Conservation (phyloP, 2,329 filamentous ascomycete genomes). For the Aureobasidium sp. region DNA sequence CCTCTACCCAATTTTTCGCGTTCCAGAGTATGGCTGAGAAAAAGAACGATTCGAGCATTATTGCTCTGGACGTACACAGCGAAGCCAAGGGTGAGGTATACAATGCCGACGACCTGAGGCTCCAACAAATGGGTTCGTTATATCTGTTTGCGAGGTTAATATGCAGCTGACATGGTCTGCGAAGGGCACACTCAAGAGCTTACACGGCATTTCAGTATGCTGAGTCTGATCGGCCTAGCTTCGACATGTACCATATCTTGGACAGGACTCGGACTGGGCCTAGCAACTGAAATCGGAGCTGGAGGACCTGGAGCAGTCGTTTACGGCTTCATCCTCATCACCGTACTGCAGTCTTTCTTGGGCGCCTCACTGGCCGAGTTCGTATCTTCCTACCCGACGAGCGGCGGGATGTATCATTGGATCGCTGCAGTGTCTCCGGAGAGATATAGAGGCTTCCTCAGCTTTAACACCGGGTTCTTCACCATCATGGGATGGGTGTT, state of each 20-base stretch:
- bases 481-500: constrained; percentile 14
- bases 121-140: constrained; percentile 2
- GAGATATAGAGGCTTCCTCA: constrained; percentile 13
- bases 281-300: constrained; percentile 12
- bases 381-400: constrained; percentile 14
- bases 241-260: constrained; percentile 15
- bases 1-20: neutral
- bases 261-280: constrained; percentile 14
- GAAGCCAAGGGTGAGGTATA: neutral
- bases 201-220: neutral
- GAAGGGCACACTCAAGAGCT: constrained; percentile 6
- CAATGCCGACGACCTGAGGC: neutral
- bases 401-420: constrained; percentile 17
- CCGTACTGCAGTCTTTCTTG: constrained; percentile 15
- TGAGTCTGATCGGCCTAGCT: constrained; percentile 8
- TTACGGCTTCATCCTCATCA: constrained; percentile 15
- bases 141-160: neutral
- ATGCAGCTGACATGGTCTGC: neutral
- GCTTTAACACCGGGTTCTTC: constrained; percentile 14
- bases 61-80: neutral
- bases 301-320: constrained; percentile 15
- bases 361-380: constrained; percentile 16
- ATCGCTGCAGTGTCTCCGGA: constrained; percentile 14
- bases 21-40: neutral
- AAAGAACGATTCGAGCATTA: neutral